Evolutionary conservation across 208 protist genomes (phyloP).

Genomic region (Crithidia fasciculata): DNA sequence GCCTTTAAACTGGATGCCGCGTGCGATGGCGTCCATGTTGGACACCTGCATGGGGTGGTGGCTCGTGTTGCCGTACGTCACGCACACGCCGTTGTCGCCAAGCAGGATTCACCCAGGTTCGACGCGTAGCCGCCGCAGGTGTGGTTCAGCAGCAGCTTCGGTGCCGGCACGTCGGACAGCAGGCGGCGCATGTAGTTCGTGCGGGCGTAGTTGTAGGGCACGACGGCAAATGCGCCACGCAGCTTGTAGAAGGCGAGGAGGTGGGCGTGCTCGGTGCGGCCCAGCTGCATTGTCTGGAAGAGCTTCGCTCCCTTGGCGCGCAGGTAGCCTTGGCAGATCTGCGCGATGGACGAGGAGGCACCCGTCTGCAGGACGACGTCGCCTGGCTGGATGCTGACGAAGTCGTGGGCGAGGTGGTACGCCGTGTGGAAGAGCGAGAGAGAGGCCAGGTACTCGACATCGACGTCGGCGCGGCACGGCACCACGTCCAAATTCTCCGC

Average conservation of each 20-base stretch:
- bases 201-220: constrained; percentile 87
- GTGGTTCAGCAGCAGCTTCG: constrained; percentile 95
- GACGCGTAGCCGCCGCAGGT: constrained; percentile 93
- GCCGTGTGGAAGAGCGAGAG: constrained; percentile 97
- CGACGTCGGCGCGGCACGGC: constrained; percentile 86
- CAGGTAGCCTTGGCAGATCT: constrained; percentile 90
- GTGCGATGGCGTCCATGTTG: constrained; percentile 93
- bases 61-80: constrained; percentile 97
- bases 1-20: constrained; percentile 90
- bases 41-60: constrained; percentile 93
- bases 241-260: constrained; percentile 86
- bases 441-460: constrained; percentile 93
- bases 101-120: constrained; percentile 90
- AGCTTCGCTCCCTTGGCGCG: constrained; percentile 88
- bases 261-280: constrained; percentile 87
- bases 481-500: constrained; percentile 88
- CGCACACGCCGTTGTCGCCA: constrained; percentile 89
- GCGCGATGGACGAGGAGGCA: constrained; percentile 82
- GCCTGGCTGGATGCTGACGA: constrained; percentile 92
- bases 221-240: constrained; percentile 80
- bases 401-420: constrained; percentile 95
- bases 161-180: constrained; percentile 92
- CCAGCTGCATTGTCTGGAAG: constrained; percentile 91
- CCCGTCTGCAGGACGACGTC: constrained; percentile 89
- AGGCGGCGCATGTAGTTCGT: constrained; percentile 93